Evolutionary conservation across 2,329 filamentous ascomycete species (phyloP).

Genomic region (Trichoderma breve): DNA sequence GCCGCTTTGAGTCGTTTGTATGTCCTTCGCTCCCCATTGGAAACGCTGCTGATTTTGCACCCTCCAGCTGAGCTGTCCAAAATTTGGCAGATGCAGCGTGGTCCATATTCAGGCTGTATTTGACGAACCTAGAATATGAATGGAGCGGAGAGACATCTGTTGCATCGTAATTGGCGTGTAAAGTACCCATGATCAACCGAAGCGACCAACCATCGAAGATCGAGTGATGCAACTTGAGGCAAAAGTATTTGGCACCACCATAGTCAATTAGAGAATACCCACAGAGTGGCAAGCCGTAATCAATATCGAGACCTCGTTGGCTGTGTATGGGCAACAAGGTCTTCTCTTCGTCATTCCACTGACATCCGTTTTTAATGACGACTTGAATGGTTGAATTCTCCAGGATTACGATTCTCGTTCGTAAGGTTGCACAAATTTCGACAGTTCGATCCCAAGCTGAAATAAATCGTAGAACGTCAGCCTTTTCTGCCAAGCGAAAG

Average conservation of each 20-base stretch:
- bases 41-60: conserved; percentile 7
- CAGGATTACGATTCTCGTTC: neutral
- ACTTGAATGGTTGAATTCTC: neutral
- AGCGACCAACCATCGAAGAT: conserved; percentile 14
- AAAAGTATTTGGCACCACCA: neutral
- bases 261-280: conserved; percentile 15
- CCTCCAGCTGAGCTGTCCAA: conserved; percentile 5
- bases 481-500: neutral
- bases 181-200: neutral
- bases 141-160: conserved; percentile 18
- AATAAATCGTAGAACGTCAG: neutral
- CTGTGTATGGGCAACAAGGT: neutral
- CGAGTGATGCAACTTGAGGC: neutral
- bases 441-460: conserved; percentile 14
- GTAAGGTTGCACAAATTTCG: neutral
- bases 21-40: conserved; percentile 13
- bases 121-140: conserved; percentile 11
- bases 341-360: neutral
- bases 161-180: neutral
- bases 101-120: neutral
- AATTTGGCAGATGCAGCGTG: neutral
- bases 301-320: neutral
- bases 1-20: neutral
- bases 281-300: conserved; percentile 18
- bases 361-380: conserved; percentile 1